Percentiles rank a stretch among this genome's conserved stretches.
phyloP scores from a whole-genome alignment of 169 alveolate species.

The Cystoisospora suis region DNA sequence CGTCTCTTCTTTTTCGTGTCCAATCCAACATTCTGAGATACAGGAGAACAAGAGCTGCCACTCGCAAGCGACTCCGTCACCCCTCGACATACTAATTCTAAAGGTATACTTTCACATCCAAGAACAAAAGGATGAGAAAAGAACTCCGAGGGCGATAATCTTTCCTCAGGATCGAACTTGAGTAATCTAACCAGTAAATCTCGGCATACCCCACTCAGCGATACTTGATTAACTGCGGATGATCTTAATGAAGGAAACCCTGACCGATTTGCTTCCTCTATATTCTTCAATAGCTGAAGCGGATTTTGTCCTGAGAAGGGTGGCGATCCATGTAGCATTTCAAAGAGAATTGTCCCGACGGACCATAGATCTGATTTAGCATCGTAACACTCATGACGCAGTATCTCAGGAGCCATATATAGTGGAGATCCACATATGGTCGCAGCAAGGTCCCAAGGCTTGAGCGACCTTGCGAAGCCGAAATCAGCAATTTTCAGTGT shows the following conservation, averaged over 20 bases:
- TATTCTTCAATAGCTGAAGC: constrained; percentile 34
- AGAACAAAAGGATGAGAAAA: constrained; percentile 31
- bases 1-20: neutral
- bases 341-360: constrained; percentile 38
- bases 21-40: too few relatives aligned
- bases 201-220: neutral
- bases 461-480: constrained; percentile 37
- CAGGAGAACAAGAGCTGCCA: too few relatives aligned
- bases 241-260: neutral
- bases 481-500: constrained; percentile 43
- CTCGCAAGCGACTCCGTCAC: too few relatives aligned
- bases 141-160: neutral
- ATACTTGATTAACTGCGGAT: neutral
- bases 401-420: constrained; percentile 53
- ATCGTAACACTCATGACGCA: constrained; percentile 33
- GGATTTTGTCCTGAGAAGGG: constrained; percentile 45
- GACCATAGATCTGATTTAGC: constrained; percentile 46
- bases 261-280: neutral
- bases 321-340: constrained; percentile 20
- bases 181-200: neutral
- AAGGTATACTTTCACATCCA: too few relatives aligned
- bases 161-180: neutral
- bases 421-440: constrained; percentile 52
- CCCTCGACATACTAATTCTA: too few relatives aligned
- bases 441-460: constrained; percentile 36